Evolutionary conservation across 139 green algal species (phyloP).

Genomic region (Ettlia oleoabundans): DNA sequence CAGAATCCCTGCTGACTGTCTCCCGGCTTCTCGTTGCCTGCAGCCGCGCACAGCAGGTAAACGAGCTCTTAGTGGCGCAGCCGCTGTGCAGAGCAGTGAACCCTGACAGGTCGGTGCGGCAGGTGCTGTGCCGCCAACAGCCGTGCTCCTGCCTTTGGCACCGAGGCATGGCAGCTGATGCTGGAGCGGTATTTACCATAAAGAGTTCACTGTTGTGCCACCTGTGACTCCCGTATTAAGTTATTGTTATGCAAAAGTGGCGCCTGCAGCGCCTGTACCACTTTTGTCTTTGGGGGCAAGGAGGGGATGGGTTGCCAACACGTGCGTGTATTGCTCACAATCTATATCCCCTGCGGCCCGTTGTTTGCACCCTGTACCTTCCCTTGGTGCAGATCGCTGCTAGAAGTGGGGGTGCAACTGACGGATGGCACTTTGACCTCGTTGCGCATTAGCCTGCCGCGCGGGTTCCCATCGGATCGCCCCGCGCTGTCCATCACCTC

Average conservation of each 20-base stretch:
- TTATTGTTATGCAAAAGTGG: too few relatives aligned
- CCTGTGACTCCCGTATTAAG: too few relatives aligned
- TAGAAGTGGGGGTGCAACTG: slow-evolving; percentile 29
- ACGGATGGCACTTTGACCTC: slow-evolving; percentile 9
- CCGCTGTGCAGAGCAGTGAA: slow-evolving; percentile 6
- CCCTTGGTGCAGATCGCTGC: slow-evolving; percentile 13
- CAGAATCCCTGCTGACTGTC: neutral
- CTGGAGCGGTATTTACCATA: too few relatives aligned
- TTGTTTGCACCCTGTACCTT: too few relatives aligned
- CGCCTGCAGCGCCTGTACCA: too few relatives aligned
- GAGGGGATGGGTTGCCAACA: too few relatives aligned
- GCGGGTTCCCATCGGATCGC: slow-evolving; percentile 20
- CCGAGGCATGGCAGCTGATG: too few relatives aligned
- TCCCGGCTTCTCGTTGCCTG: neutral
- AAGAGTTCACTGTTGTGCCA: too few relatives aligned
- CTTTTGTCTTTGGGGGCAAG: too few relatives aligned
- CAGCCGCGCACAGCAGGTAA: slow-evolving; percentile 36
- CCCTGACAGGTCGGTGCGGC: slow-evolving; percentile 29
- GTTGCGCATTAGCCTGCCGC: slow-evolving; percentile 30
- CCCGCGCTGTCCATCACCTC: slow-evolving; percentile 56
- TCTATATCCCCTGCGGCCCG: too few relatives aligned
- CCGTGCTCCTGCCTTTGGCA: neutral
- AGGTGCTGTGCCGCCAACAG: too few relatives aligned
- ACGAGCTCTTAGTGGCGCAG: slow-evolving; percentile 26
- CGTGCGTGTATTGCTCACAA: too few relatives aligned